Conservation (phyloP, 306 rosid species). For the Abrus precatorius region DNA sequence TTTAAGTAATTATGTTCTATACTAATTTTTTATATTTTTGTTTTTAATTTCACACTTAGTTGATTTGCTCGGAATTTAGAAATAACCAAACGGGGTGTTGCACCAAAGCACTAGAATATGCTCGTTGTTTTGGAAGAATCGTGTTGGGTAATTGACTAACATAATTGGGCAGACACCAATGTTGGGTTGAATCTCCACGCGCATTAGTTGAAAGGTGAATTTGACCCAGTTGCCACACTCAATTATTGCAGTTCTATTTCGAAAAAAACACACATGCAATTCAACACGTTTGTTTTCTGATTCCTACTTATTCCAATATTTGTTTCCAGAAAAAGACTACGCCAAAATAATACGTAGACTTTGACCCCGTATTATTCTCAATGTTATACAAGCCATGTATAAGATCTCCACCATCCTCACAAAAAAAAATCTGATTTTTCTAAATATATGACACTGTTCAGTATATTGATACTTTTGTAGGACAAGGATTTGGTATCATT, state of each 20-base stretch:
- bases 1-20: too few species aligned
- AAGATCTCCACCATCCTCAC: not conserved
- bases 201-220: conserved; percentile 4
- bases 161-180: conserved; percentile 1
- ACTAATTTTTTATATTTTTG: too few species aligned
- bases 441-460: not conserved
- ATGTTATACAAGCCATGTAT: not conserved
- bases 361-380: not conserved
- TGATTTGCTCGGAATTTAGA: not conserved
- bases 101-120: conserved; percentile 32
- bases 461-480: conserved; percentile 25
- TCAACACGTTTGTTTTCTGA: not conserved
- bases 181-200: conserved; percentile 30
- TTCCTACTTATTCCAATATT: conserved; percentile 12
- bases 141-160: conserved; percentile 26
- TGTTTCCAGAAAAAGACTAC: not conserved
- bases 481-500: conserved; percentile 19
- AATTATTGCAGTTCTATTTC: conserved; percentile 28
- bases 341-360: conserved; percentile 21
- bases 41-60: not conserved
- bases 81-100: not conserved
- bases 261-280: not conserved
- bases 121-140: conserved; percentile 18
- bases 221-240: conserved; percentile 30
- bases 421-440: not conserved